These are phyloP conservation scores for Helianthus tuberosus DNA, from an alignment of 129 eudicot species.

Conservation along the genomic window DNA sequence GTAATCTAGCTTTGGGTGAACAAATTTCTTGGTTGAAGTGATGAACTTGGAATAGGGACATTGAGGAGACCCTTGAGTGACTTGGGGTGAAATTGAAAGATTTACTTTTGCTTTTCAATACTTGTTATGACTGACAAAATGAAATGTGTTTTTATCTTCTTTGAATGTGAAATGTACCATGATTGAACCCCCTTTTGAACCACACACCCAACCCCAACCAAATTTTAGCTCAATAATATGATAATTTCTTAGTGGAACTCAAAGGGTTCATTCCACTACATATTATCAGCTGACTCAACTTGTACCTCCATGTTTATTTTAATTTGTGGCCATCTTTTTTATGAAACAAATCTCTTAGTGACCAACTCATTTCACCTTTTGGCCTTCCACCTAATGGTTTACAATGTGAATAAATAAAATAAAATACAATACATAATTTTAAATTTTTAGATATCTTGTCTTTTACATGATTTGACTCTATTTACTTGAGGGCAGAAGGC, in stretches of 20 bases:
- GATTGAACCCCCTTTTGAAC: slow-evolving; percentile 28
- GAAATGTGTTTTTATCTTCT: slow-evolving; percentile 3
- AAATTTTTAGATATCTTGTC: background rate
- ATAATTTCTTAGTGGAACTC: slow-evolving; percentile 53
- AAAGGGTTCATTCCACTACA: slow-evolving; percentile 50
- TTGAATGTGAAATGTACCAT: slow-evolving; percentile 2
- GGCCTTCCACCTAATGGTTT: slow-evolving; percentile 23
- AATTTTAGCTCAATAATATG: slow-evolving; percentile 24
- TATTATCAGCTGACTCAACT: slow-evolving; percentile 28
- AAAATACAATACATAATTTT: background rate
- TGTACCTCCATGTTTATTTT: slow-evolving; percentile 28
- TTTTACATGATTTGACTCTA: background rate
- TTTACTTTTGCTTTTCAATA: slow-evolving; percentile 4
- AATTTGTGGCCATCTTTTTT: slow-evolving; percentile 21
- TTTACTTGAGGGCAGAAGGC: background rate
- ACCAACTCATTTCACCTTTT: slow-evolving; percentile 28
- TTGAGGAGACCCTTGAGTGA: slow-evolving; percentile 16
- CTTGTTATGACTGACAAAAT: slow-evolving; percentile 12
- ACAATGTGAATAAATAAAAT: slow-evolving; percentile 2
- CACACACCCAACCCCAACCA: slow-evolving; percentile 1
- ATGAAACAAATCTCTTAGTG: slow-evolving; percentile 33
- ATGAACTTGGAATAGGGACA: slow-evolving; percentile 21
- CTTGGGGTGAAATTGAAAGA: slow-evolving; percentile 4
- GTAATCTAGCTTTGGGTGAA: background rate
- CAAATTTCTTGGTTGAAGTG: slow-evolving; percentile 8